These are phyloP conservation scores for Lachnellula willkommii DNA, from an alignment of 2,329 filamentous ascomycete genomes.

Conservation along the genomic window DNA sequence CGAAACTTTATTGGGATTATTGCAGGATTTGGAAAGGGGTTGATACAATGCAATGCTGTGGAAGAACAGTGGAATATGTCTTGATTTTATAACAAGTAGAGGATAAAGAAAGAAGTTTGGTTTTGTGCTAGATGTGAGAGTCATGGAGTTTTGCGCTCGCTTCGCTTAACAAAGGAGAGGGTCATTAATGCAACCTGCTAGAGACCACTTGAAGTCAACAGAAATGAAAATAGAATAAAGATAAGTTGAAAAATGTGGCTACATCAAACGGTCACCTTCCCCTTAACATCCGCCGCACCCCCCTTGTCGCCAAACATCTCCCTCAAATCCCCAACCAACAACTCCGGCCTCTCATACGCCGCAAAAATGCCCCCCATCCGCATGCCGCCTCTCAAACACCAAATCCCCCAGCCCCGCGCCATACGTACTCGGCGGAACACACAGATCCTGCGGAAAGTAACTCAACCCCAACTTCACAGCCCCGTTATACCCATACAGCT, in stretches of 20 bases:
- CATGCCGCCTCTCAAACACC: conserved; percentile 44
- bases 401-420: conserved; percentile 51
- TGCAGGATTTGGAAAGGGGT: too few relatives aligned
- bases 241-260: neutral
- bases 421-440: conserved; percentile 49
- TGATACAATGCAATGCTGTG: too few relatives aligned
- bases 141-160: too few relatives aligned
- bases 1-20: too few relatives aligned
- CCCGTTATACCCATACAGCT: conserved; percentile 4
- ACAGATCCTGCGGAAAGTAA: conserved; percentile 54
- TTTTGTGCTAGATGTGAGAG: too few relatives aligned
- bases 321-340: conserved; percentile 45
- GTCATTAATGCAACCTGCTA: too few relatives aligned
- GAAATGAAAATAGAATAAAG: too few relatives aligned
- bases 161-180: too few relatives aligned
- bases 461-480: conserved; percentile 47
- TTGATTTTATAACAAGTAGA: too few relatives aligned
- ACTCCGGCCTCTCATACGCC: conserved; percentile 51
- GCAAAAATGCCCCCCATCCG: conserved; percentile 48
- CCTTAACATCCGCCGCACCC: conserved; percentile 34
- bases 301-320: conserved; percentile 51
- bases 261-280: neutral
- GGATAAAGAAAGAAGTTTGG: too few relatives aligned
- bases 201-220: too few relatives aligned
- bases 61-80: too few relatives aligned